Percentiles rank a stretch among this genome's conserved stretches.
phyloP scores from a whole-genome alignment of 2,329 filamentous ascomycete species.

The Cryphonectria japonica region DNA sequence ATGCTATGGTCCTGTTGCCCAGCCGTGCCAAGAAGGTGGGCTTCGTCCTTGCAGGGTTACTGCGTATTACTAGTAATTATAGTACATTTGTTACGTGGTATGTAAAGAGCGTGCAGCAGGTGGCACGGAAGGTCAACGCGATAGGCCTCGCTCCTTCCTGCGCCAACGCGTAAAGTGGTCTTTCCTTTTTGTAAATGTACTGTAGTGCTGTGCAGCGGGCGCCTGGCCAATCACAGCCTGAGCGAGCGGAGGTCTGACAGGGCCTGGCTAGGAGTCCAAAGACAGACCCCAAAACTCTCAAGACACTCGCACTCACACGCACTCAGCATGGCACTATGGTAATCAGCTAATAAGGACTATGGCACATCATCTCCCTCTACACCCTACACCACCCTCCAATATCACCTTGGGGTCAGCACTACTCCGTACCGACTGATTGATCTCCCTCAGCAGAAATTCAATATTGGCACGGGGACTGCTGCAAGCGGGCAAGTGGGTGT shows the following conservation, averaged over 20 bases:
- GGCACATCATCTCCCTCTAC: neutral
- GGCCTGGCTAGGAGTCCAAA: neutral
- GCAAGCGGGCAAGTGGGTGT: neutral
- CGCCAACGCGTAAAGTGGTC: constrained; percentile 8
- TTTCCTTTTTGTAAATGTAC: neutral
- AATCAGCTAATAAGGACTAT: neutral
- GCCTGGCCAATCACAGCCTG: neutral
- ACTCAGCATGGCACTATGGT: neutral
- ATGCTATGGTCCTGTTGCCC: neutral
- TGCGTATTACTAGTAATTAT: neutral
- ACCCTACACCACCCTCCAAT: neutral
- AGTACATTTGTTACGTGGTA: neutral
- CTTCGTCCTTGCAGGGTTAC: neutral
- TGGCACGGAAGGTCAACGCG: neutral
- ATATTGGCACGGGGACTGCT: constrained; percentile 1
- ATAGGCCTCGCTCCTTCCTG: neutral
- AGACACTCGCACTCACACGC: neutral
- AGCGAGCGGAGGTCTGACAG: neutral
- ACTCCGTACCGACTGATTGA: constrained; percentile 1
- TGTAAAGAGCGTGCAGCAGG: constrained; percentile 2
- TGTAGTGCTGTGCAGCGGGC: neutral
- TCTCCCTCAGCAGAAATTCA: neutral
- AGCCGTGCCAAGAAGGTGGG: neutral
- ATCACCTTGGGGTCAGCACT: neutral
- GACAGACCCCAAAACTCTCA: neutral